These are phyloP conservation scores for Lathyrus oleraceus DNA, from an alignment of 306 rosid genomes.

Conservation along the genomic window DNA sequence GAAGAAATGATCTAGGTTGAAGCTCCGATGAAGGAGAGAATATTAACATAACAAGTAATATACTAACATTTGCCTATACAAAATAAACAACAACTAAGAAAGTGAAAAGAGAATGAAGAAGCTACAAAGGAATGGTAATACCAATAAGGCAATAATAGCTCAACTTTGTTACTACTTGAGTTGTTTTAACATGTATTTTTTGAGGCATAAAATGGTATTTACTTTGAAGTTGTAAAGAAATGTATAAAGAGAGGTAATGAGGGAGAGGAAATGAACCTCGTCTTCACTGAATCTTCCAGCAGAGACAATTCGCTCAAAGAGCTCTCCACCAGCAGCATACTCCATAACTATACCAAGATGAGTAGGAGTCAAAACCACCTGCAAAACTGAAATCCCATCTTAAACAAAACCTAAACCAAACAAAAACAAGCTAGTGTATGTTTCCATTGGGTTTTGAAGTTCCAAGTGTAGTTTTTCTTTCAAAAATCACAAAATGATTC, in stretches of 20 bases:
- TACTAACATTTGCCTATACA: neutral
- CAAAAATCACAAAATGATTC: too few relatives aligned
- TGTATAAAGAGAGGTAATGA: neutral
- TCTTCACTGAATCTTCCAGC: constrained; percentile 91
- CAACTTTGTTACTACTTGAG: neutral
- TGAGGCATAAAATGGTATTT: constrained; percentile 13
- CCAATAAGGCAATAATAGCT: neutral
- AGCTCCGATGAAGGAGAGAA: neutral
- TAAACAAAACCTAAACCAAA: constrained; percentile 15
- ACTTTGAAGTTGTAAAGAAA: neutral
- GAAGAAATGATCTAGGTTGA: neutral
- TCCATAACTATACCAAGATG: constrained; percentile 90
- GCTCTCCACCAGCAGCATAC: constrained; percentile 92
- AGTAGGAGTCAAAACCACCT: constrained; percentile 84
- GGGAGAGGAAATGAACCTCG: constrained; percentile 49
- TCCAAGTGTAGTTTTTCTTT: too few relatives aligned
- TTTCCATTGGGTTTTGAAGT: too few relatives aligned
- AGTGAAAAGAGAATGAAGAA: neutral
- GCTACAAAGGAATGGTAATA: neutral
- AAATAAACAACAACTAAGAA: neutral
- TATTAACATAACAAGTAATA: neutral
- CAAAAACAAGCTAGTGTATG: neutral
- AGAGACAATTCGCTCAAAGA: constrained; percentile 71
- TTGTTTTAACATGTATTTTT: constrained; percentile 4
- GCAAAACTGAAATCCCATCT: constrained; percentile 40